These are phyloP conservation scores for Onygena corvina DNA, from an alignment of 2,329 filamentous ascomycete genomes.

Conservation along the genomic window DNA sequence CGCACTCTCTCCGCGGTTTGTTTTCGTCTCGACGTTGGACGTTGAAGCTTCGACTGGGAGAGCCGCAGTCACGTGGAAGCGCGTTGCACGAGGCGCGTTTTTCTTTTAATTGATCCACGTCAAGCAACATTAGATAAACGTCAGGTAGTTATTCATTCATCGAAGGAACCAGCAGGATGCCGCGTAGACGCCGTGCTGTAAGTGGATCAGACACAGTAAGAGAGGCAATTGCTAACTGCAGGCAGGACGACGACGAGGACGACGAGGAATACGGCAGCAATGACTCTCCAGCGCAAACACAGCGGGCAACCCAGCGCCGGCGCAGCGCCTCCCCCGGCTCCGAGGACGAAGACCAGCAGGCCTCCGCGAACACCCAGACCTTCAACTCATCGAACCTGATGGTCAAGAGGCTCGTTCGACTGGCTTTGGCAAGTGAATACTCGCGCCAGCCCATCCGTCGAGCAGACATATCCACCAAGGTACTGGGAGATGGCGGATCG, in stretches of 20 bases:
- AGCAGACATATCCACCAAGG: slow-evolving; percentile 48
- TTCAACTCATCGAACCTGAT: slow-evolving; percentile 30
- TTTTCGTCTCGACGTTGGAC: not conserved
- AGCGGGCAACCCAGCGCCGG: not conserved
- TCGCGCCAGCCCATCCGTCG: slow-evolving; percentile 46
- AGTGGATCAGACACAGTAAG: not conserved
- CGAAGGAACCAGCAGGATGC: not conserved
- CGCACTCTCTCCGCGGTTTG: not conserved
- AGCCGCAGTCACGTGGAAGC: not conserved
- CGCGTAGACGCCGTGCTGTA: not conserved
- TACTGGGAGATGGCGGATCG: slow-evolving; percentile 56
- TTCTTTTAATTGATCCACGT: not conserved
- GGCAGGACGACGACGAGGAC: not conserved
- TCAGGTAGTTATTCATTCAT: too few species aligned
- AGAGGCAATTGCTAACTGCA: not conserved
- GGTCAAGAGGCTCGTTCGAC: slow-evolving; percentile 50
- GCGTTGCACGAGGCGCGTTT: not conserved
- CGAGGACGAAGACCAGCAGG: not conserved
- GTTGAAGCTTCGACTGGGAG: not conserved
- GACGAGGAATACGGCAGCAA: not conserved
- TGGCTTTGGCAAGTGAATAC: slow-evolving; percentile 51
- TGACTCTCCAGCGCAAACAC: not conserved
- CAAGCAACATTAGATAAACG: too few species aligned
- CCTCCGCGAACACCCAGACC: slow-evolving; percentile 14
- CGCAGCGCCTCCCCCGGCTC: not conserved